Evolutionary conservation across 768 basidiomycete species (phyloP), one percentile per base, ranked within the genome.

Genomic region (Serpula lacrymans): DNA sequence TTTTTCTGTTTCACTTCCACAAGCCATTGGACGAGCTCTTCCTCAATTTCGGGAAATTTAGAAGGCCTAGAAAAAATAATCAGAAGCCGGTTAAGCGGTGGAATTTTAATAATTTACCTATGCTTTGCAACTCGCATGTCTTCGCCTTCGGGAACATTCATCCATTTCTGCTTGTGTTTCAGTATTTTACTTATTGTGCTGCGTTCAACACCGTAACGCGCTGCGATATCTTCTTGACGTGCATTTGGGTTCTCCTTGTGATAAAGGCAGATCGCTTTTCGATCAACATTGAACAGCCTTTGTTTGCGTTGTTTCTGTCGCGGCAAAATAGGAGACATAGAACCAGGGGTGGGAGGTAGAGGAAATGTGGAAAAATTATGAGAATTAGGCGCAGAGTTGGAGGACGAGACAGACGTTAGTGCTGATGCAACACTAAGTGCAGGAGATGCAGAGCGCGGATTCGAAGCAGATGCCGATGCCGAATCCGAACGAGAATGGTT

Each of bases 111-210:
- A 24, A 44, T 58, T 52, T 59, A 84, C 86, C 87, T 74, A 56
- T 85, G 78, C 56, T 85, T 85, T n/a, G 81, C 72, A 43, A 79
- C 69, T 37, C 73, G 71, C 45, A 77, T 67, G 43, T 69, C 72
- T 43, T 76, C 75, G 53, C 80, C 74, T 41, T 74, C 74, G 11
- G 74, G 71, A 28, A 85, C 71, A 49, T 74, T 80, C 55, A 92
- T 66, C 90, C 89, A 94, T 48, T 80, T 78, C n/a, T 73, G 71
- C 62, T 86, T 89, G 54, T 84, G 68, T 62, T 92, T 92, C 49
- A 93, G 72, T 47, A 91, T 92, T 66, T 94, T 93, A 64, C 85
- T 88, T 60, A 94, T 84, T n/a, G 91, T 94, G 65, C 88, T 92
- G 38, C 91, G 80, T 55, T 94, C 91, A 45, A 92, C 84, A 36